Conservation (phyloP, 208 protist species). For the Wallacemonas sp. region DNA sequence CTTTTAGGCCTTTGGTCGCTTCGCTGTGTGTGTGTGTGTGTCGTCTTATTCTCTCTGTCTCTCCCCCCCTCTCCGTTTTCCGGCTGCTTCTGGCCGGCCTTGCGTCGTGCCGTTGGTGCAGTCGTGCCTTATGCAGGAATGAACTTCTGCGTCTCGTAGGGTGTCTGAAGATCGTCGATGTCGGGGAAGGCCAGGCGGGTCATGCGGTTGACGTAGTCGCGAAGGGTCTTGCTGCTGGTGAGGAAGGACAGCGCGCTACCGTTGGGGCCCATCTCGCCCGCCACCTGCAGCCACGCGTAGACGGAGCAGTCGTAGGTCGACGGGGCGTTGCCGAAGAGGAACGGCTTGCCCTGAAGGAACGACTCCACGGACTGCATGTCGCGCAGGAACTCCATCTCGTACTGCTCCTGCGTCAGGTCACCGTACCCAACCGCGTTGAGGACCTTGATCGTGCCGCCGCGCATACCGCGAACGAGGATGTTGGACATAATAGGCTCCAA, state of each 20-base stretch:
- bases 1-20: too few relatives aligned
- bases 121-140: conserved; percentile 24
- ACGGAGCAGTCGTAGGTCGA: conserved; percentile 70
- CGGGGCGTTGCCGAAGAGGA: conserved; percentile 47
- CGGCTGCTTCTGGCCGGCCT: not conserved
- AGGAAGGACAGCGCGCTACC: conserved; percentile 44
- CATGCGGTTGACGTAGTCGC: conserved; percentile 53
- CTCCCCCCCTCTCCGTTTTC: not conserved
- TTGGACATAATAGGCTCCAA: conserved; percentile 38
- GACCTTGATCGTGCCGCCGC: conserved; percentile 34
- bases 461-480: conserved; percentile 53
- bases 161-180: conserved; percentile 36
- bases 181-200: conserved; percentile 55
- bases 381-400: conserved; percentile 56
- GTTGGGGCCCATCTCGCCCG: conserved; percentile 40
- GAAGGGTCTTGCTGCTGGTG: conserved; percentile 30
- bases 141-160: conserved; percentile 45
- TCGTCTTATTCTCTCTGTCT: not conserved
- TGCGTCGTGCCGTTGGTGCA: not conserved
- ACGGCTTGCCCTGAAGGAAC: conserved; percentile 32
- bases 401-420: conserved; percentile 39
- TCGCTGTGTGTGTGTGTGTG: not conserved
- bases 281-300: conserved; percentile 70
- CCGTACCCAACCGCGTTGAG: conserved; percentile 58
- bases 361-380: conserved; percentile 60